Evolutionary conservation across 257 asterid species (phyloP).

Genomic region (Solanum sejunctum): DNA sequence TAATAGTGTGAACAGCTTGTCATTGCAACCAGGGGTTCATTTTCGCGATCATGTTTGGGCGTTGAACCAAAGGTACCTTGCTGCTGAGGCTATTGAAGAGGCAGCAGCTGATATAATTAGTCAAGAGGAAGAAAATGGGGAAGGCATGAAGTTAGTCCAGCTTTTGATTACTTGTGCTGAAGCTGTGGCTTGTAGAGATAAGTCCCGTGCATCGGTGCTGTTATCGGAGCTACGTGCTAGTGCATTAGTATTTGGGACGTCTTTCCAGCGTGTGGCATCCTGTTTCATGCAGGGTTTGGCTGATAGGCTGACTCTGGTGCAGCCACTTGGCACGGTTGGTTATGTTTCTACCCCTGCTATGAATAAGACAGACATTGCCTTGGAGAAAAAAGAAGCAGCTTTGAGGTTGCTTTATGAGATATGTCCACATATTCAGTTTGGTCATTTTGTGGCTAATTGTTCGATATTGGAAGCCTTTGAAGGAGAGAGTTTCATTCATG

Average conservation of each 20-base stretch:
- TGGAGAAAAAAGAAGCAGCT: conserved; percentile 52
- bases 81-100: conserved; percentile 48
- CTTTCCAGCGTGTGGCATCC: conserved; percentile 80
- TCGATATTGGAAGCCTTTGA: conserved; percentile 80
- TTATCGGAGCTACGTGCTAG: conserved; percentile 50
- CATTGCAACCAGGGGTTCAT: conserved; percentile 16
- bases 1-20: conserved; percentile 26
- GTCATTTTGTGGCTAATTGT: conserved; percentile 56
- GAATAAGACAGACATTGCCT: conserved; percentile 23
- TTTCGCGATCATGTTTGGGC: conserved; percentile 63
- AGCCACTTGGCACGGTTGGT: conserved; percentile 60
- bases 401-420: conserved; percentile 43
- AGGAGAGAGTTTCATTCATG: conserved; percentile 83
- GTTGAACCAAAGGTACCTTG: conserved; percentile 43
- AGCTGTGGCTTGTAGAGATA: conserved; percentile 73
- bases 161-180: conserved; percentile 70
- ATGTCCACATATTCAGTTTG: conserved; percentile 57
- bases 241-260: conserved; percentile 66
- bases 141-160: conserved; percentile 53
- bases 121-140: conserved; percentile 16
- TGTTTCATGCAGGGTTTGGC: conserved; percentile 65
- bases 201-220: conserved; percentile 46
- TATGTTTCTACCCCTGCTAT: conserved; percentile 22
- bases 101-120: conserved; percentile 18
- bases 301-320: conserved; percentile 54